A percentile compares a stretch with the other conserved stretches of the same genome.
phyloP scores from a whole-genome alignment of 768 basidiomycete genomes.

The Epithele typhae region DNA sequence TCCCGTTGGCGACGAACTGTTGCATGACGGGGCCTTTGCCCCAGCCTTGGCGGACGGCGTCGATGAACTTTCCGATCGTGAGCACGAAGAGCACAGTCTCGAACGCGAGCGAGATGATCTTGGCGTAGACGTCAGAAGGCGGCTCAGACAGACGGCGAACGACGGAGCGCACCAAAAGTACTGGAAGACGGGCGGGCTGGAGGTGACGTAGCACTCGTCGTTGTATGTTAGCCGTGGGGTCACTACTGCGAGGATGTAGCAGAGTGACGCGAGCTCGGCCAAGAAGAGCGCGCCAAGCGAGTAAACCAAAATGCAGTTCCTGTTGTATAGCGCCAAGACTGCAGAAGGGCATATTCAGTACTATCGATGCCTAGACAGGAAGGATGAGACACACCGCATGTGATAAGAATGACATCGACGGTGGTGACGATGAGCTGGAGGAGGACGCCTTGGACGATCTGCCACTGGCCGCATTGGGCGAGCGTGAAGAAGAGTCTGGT shows the following conservation, averaged over 20 bases:
- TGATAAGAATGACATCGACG: slow-evolving; percentile 23
- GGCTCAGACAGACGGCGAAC: too few species aligned
- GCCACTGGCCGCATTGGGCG: slow-evolving; percentile 19
- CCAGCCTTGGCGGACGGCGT: slow-evolving; percentile 20
- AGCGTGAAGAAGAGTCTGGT: slow-evolving; percentile 16
- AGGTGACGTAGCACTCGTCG: slow-evolving; percentile 22
- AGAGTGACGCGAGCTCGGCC: slow-evolving; percentile 13
- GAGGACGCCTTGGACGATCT: slow-evolving; percentile 17
- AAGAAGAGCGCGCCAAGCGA: slow-evolving; percentile 15
- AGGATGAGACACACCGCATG: slow-evolving; percentile 15
- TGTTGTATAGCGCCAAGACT: slow-evolving; percentile 22
- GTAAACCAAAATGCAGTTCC: slow-evolving; percentile 9
- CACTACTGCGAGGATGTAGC: slow-evolving; percentile 18
- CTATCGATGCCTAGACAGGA: not conserved
- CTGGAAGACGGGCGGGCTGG: slow-evolving; percentile 19
- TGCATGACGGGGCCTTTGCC: slow-evolving; percentile 21
- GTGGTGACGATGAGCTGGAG: slow-evolving; percentile 22
- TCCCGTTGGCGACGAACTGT: slow-evolving; percentile 23
- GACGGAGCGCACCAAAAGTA: slow-evolving; percentile 18
- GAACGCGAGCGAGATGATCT: slow-evolving; percentile 21
- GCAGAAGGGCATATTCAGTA: not conserved
- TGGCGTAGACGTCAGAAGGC: not conserved
- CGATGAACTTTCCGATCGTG: slow-evolving; percentile 20
- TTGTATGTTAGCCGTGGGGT: slow-evolving; percentile 19
- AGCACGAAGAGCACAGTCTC: slow-evolving; percentile 23